These are phyloP conservation scores for Aspergillus sp. DNA, from an alignment of 2,329 filamentous ascomycete genomes.

Conservation along the genomic window DNA sequence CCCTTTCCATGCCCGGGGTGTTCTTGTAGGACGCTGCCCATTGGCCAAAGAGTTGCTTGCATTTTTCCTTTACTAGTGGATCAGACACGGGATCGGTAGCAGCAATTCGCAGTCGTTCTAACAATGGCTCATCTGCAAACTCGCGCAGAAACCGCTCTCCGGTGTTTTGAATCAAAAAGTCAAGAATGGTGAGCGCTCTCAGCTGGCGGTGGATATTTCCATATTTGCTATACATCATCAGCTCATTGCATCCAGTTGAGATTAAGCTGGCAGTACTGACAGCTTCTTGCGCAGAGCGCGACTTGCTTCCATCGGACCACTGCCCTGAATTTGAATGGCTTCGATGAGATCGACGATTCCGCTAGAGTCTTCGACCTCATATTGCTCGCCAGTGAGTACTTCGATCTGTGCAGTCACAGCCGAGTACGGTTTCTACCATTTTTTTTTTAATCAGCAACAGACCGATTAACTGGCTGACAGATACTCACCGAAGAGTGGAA, in stretches of 20 bases:
- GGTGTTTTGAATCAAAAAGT: conserved; percentile 91
- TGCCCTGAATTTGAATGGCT: conserved; percentile 80
- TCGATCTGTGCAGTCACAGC: conserved; percentile 91
- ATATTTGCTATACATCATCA: conserved; percentile 61
- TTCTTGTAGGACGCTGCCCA: conserved; percentile 80
- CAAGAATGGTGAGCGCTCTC: conserved; percentile 77
- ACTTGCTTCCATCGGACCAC: conserved; percentile 81
- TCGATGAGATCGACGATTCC: conserved; percentile 93
- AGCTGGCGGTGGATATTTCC: conserved; percentile 90
- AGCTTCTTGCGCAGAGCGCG: conserved; percentile 94
- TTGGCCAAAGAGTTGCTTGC: conserved; percentile 73
- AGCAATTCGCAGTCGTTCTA: conserved; percentile 84
- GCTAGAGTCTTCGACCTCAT: conserved; percentile 82
- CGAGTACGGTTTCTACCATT: conserved; percentile 70
- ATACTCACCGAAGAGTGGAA: conserved; percentile 29
- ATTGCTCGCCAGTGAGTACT: conserved; percentile 79
- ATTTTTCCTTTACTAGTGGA: conserved; percentile 78
- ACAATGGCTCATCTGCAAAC: conserved; percentile 83
- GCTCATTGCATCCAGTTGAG: neutral
- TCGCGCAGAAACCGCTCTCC: conserved; percentile 77
- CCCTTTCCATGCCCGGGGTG: conserved; percentile 69
- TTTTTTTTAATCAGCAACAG: conserved; percentile 3
- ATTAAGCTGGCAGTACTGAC: conserved; percentile 36
- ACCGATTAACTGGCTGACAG: conserved; percentile 2
- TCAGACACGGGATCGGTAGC: conserved; percentile 81